Evolutionary conservation across 768 basidiomycete genomes (phyloP).

Genomic region (Sporobolomyces pararoseus): DNA sequence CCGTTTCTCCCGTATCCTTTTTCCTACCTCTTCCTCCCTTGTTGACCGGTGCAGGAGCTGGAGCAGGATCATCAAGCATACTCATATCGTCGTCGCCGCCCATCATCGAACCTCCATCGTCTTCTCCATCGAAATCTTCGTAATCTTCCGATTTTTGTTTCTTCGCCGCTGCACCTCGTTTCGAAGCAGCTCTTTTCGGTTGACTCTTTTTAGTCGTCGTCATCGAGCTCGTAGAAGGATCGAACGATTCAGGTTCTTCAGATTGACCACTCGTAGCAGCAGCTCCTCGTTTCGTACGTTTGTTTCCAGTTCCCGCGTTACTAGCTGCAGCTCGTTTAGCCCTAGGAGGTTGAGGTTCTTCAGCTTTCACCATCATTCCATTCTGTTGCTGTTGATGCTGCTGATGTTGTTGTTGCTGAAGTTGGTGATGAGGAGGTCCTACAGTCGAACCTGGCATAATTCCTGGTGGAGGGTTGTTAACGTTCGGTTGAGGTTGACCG

Average conservation of each 20-base stretch:
- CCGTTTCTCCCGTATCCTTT: constrained; percentile 82
- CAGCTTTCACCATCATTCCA: neutral
- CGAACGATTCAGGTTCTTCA: constrained; percentile 17
- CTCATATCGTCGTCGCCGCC: constrained; percentile 22
- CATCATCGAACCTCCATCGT: constrained; percentile 12
- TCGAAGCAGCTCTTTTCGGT: constrained; percentile 19
- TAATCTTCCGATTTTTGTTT: constrained; percentile 14
- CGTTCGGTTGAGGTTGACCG: constrained; percentile 10
- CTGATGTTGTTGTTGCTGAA: neutral
- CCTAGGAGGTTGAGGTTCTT: constrained; percentile 1
- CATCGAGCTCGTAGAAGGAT: too few species aligned
- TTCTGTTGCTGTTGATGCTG: neutral
- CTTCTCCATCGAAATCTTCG: constrained; percentile 5
- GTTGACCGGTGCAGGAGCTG: constrained; percentile 24
- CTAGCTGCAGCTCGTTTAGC: constrained; percentile 17
- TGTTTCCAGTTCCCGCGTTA: neutral
- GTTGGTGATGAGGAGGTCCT: neutral
- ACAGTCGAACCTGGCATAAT: constrained; percentile 22
- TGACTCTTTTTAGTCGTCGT: constrained; percentile 9
- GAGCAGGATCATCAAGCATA: constrained; percentile 8
- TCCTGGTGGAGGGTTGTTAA: neutral
- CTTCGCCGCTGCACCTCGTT: constrained; percentile 21
- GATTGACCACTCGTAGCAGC: neutral
- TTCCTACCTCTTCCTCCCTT: constrained; percentile 52
- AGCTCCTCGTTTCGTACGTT: constrained; percentile 1